These are phyloP conservation scores for Neoconidiobolus thromboides DNA, from an alignment of 371 early-diverging fungal species.

Conservation along the genomic window DNA sequence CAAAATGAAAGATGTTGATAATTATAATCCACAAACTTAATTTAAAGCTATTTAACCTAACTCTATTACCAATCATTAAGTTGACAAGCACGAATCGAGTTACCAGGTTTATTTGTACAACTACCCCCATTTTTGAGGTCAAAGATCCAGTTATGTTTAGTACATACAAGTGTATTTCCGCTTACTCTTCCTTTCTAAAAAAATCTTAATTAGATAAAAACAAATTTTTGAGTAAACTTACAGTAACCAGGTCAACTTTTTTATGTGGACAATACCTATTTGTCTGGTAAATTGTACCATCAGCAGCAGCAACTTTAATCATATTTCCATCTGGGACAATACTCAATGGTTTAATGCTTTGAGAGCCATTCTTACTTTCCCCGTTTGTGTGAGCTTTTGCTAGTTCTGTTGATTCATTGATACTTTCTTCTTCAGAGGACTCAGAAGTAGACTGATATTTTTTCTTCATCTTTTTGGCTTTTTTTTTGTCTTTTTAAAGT, in stretches of 20 bases:
- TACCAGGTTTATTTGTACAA: neutral
- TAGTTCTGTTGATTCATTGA: neutral
- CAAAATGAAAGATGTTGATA: too few species aligned
- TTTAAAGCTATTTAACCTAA: too few species aligned
- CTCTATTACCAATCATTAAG: neutral
- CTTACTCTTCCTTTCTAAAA: neutral
- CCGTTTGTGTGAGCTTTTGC: neutral
- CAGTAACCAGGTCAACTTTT: conserved; percentile 29
- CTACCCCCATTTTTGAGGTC: neutral
- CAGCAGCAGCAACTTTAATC: conserved; percentile 25
- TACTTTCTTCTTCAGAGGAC: neutral
- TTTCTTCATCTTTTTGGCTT: conserved; percentile 2
- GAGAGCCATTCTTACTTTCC: too few species aligned
- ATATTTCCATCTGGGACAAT: conserved; percentile 14
- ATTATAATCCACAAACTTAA: too few species aligned
- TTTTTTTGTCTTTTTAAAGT: neutral
- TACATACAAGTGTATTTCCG: conserved; percentile 3
- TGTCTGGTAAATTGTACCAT: conserved; percentile 31
- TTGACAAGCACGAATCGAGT: conserved; percentile 4
- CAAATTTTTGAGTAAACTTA: neutral
- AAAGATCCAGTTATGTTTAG: conserved; percentile 6
- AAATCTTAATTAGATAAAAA: neutral
- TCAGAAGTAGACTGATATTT: neutral
- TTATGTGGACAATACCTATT: conserved; percentile 47
- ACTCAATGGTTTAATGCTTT: too few species aligned